Evolutionary conservation across 2,329 filamentous ascomycete genomes (phyloP).

Genomic region (Exserohilum turcica): DNA sequence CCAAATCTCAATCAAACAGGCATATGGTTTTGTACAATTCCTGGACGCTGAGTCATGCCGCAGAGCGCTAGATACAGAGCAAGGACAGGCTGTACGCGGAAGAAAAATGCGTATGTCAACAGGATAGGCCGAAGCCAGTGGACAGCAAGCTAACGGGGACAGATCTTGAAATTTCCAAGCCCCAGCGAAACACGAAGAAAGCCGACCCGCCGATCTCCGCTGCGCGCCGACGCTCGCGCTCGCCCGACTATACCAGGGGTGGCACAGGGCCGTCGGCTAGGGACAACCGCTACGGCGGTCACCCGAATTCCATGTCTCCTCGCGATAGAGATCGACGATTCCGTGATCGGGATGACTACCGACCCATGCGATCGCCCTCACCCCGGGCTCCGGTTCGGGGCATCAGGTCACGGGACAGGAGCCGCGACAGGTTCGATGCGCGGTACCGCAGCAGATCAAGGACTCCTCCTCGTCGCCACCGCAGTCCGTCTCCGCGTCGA

Average conservation of each 20-base stretch:
- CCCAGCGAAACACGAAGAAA: conserved; percentile 77
- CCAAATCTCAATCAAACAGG: conserved; percentile 95
- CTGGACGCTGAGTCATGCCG: conserved; percentile 75
- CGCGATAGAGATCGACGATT: conserved; percentile 60
- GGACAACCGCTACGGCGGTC: conserved; percentile 46
- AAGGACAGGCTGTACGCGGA: conserved; percentile 82
- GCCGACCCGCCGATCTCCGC: conserved; percentile 46
- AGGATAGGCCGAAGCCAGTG: background rate
- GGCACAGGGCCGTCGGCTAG: conserved; percentile 55
- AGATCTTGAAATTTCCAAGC: conserved; percentile 91
- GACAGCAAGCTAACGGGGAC: conserved; percentile 34
- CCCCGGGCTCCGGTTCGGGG: conserved; percentile 47
- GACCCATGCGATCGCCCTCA: conserved; percentile 53
- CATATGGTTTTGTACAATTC: conserved; percentile 96
- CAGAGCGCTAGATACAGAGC: conserved; percentile 74
- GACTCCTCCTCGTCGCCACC: conserved; percentile 66
- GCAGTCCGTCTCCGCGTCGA: conserved; percentile 71
- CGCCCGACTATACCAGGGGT: conserved; percentile 64
- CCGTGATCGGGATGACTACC: conserved; percentile 64
- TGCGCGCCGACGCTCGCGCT: conserved; percentile 62
- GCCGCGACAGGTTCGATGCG: conserved; percentile 58
- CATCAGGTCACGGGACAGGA: conserved; percentile 46
- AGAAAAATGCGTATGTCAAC: conserved; percentile 82
- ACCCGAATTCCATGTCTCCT: conserved; percentile 44
- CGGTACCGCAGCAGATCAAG: conserved; percentile 66